Percentiles rank a stretch among this genome's conserved stretches.
These are phyloP conservation scores for Cudoniella acicularis DNA, from an alignment of 495 filamentous ascomycete genomes.

Conservation along the genomic window DNA sequence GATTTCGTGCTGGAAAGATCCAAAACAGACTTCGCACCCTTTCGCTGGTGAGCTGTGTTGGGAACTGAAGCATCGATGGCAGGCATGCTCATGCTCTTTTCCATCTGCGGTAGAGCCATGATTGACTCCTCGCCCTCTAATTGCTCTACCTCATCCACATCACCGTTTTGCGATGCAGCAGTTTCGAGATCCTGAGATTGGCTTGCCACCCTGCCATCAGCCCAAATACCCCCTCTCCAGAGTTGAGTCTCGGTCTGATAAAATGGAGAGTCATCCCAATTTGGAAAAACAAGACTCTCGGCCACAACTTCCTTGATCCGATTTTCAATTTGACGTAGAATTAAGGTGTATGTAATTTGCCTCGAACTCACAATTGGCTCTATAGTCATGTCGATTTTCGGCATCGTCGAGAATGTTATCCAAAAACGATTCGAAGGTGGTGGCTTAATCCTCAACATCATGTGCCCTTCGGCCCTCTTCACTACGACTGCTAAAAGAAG, in stretches of 20 bases:
- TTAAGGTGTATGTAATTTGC: constrained; percentile 90
- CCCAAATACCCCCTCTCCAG: constrained; percentile 89
- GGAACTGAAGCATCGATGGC: constrained; percentile 28
- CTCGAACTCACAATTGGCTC: constrained; percentile 93
- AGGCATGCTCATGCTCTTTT: constrained; percentile 59
- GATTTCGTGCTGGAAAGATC: constrained; percentile 15
- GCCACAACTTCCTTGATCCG: constrained; percentile 88
- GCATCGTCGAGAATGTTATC: constrained; percentile 89
- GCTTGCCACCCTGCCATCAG: constrained; percentile 48
- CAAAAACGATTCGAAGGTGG: constrained; percentile 93
- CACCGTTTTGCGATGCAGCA: constrained; percentile 55
- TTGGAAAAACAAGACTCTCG: constrained; percentile 88
- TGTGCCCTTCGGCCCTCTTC: constrained; percentile 81
- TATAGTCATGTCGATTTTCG: constrained; percentile 86
- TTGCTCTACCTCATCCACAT: constrained; percentile 44
- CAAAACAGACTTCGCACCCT: constrained; percentile 19
- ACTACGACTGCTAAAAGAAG: constrained; percentile 82
- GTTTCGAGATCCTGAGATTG: constrained; percentile 35
- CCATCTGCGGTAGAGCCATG: constrained; percentile 42
- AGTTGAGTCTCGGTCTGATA: constrained; percentile 68
- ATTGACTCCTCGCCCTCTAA: constrained; percentile 29
- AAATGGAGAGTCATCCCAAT: constrained; percentile 95
- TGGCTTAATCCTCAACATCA: constrained; percentile 83
- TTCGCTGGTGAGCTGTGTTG: constrained; percentile 20
- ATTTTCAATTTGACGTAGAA: constrained; percentile 89